Evolutionary conservation across 371 early-diverging fungal species (phyloP), one percentile per base, ranked within the genome.

Genomic region (Synchytrium microbalum): DNA sequence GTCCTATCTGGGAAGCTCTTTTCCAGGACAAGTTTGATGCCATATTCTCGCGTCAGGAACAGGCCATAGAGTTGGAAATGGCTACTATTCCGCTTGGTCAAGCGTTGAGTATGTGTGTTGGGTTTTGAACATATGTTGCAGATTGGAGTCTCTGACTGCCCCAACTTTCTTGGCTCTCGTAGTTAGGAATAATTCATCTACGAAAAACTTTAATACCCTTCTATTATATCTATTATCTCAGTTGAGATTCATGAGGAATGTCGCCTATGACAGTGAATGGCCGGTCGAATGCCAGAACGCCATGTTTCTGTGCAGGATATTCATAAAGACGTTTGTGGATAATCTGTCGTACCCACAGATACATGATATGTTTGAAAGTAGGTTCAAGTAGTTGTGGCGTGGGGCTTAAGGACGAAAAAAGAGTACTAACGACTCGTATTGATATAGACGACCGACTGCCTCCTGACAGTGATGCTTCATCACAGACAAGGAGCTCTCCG

Each of bases 51-150:
- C 8, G 23, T 8, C n/a, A 69, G 87, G 88, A 88, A 67, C 85
- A 85, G 71, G 84, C 86, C 24, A 85, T 81, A 70, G 89, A 87
- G 64, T 67, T 88, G 55, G 89, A 88, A 60, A 85, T 86, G 83
- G 82, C 80, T 16, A 81, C 84, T 19, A 76, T 85, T 16, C 78
- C 80, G 52, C 67, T 84, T 64, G 85, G 85, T 1, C 84, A 85
- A 60, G 84, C 84, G 63, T 68, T 87, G 55, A 79, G 87, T 86
- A 77, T 60, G 70, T 55, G 29, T 26, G 27, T 31, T 30, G 29
- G n/a, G 23, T 25, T 32, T 38, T 24, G n/a, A 13, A 23, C 38
- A 56, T 46, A 23, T 56, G 56, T 55, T 28, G 28, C 25, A 13
- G 28, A 10, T 29, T 55, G 30, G n/a, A 54, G 28, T n/a, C n/a